phyloP scores from a whole-genome alignment of 495 filamentous ascomycete species.

The Rhypophila decipiens region DNA sequence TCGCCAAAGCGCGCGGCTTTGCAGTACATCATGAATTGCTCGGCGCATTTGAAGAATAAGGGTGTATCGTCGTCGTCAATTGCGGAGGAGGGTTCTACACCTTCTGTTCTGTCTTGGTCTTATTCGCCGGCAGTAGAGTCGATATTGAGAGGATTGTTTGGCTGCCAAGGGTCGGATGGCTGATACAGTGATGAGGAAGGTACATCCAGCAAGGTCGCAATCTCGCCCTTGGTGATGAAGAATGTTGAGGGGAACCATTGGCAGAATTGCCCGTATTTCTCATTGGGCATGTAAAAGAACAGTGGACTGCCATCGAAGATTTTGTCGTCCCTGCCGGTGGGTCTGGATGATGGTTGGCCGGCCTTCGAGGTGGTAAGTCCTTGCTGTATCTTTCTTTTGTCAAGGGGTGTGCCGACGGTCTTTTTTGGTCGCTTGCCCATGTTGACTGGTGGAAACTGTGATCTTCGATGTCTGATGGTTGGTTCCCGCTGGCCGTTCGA shows the following conservation, averaged over 20 bases:
- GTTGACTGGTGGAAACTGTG: too few relatives aligned
- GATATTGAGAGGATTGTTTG: too few relatives aligned
- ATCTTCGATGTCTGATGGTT: too few relatives aligned
- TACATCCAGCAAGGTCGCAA: conserved; percentile 18
- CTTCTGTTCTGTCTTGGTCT: too few relatives aligned
- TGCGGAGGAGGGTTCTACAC: too few relatives aligned
- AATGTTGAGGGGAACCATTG: conserved; percentile 26
- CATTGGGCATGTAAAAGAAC: conserved; percentile 24
- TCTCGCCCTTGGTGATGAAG: conserved; percentile 17
- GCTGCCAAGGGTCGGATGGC: conserved; percentile 7
- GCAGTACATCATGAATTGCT: conserved; percentile 37
- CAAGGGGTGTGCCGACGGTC: neutral
- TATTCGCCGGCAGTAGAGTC: too few relatives aligned
- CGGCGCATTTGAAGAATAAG: conserved; percentile 21
- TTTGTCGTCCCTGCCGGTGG: too few relatives aligned
- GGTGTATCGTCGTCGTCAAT: conserved; percentile 12
- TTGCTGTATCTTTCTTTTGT: neutral
- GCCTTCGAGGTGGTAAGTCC: neutral
- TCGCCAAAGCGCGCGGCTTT: conserved; percentile 26
- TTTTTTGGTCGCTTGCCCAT: neutral
- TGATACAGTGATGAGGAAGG: neutral
- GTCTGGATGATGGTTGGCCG: neutral
- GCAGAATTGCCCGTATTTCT: conserved; percentile 23
- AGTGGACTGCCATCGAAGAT: conserved; percentile 8
- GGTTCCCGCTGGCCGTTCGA: too few relatives aligned